Percentiles rank a stretch among this genome's conserved stretches.
Conservation (phyloP, 306 rosid genomes). For the Glycyrrhiza uralensis region DNA sequence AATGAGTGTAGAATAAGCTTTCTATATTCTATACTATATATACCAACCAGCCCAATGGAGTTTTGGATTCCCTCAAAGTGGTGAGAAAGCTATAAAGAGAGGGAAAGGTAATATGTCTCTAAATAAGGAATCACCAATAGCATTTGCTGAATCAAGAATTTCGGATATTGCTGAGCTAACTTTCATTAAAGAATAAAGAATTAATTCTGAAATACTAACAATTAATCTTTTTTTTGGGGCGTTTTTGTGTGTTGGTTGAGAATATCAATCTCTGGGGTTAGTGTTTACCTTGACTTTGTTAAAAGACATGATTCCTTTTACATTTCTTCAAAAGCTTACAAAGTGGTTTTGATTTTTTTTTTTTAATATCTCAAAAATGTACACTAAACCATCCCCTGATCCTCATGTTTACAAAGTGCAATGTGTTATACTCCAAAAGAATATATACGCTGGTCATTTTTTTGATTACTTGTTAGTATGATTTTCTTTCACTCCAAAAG, state of each 20-base stretch:
- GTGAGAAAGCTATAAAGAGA: constrained; percentile 15
- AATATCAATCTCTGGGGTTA: constrained; percentile 18
- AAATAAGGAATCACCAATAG: constrained; percentile 25
- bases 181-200: constrained; percentile 5
- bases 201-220: no score
- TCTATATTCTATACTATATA: constrained; percentile 21
- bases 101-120: constrained; percentile 25
- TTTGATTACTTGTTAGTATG: no score
- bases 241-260: constrained; percentile 24
- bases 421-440: neutral
- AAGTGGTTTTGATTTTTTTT: constrained; percentile 8
- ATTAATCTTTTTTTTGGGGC: no score
- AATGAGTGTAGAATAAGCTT: constrained; percentile 21
- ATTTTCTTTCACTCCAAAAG: no score
- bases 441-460: no score
- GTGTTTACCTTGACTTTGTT: neutral
- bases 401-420: constrained; percentile 2
- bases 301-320: constrained; percentile 16
- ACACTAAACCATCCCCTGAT: constrained; percentile 16
- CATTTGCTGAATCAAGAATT: constrained; percentile 18
- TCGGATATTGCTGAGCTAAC: neutral
- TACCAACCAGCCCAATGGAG: constrained; percentile 7
- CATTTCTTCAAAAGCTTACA: constrained; percentile 30
- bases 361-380: neutral
- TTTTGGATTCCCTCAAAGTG: constrained; percentile 34